These are phyloP conservation scores for Penicillium pancosmium DNA, from an alignment of 495 filamentous ascomycete genomes.

Conservation along the genomic window DNA sequence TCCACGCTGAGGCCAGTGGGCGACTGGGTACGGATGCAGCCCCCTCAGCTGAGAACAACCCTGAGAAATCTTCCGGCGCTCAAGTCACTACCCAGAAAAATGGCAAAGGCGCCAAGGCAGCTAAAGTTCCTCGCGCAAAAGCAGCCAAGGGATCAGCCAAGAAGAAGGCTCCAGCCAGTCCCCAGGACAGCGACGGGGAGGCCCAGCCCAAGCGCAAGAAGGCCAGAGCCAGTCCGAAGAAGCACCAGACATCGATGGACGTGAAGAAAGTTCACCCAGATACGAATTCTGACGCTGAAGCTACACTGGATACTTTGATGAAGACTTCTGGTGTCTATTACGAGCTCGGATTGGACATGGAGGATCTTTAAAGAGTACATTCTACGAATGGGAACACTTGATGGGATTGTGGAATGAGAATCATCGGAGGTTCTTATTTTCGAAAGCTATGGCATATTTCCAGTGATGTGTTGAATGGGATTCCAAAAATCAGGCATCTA, in stretches of 20 bases:
- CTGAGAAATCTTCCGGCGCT: not conserved
- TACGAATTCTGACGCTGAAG: not conserved
- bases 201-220: not conserved
- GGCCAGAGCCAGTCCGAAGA: not conserved
- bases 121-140: not conserved
- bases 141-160: not conserved
- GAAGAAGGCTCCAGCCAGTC: not conserved
- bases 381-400: not conserved
- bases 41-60: not conserved
- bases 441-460: not conserved
- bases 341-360: not conserved
- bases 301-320: not conserved
- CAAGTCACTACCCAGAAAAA: not conserved
- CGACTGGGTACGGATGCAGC: not conserved
- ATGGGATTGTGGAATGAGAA: not conserved
- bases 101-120: not conserved
- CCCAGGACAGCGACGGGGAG: not conserved
- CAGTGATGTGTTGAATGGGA: not conserved
- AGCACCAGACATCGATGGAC: not conserved
- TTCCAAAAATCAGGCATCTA: not conserved
- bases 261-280: not conserved
- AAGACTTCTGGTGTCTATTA: not conserved
- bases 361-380: too few species aligned
- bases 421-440: not conserved
- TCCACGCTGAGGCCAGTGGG: not conserved